These are phyloP conservation scores for Carex scoparia DNA, from an alignment of 176 grass and related monocot genomes.

Conservation along the genomic window DNA sequence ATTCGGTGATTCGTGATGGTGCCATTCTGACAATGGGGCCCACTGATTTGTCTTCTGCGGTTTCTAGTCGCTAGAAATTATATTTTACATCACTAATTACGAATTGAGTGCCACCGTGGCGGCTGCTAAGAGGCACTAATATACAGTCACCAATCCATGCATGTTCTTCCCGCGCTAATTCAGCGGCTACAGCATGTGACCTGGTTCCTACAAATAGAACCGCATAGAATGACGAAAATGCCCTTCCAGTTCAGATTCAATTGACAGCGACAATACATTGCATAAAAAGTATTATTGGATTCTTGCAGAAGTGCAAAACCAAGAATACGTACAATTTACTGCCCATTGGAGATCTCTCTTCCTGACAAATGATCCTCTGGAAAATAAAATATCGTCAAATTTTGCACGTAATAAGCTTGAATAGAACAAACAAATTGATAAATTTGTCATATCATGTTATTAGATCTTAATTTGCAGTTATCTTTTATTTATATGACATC, in stretches of 20 bases:
- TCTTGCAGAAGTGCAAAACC: not conserved
- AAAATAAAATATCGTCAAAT: not conserved
- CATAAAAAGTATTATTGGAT: not conserved
- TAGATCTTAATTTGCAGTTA: too few species aligned
- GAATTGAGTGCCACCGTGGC: not conserved
- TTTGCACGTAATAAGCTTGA: not conserved
- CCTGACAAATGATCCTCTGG: not conserved
- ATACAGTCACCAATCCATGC: not conserved
- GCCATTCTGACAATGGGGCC: not conserved
- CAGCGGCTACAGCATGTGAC: not conserved
- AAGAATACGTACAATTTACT: not conserved
- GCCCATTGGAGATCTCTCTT: not conserved
- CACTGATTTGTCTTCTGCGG: not conserved
- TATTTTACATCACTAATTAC: not conserved
- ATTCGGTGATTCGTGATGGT: not conserved
- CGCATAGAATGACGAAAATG: not conserved
- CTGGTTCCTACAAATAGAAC: not conserved
- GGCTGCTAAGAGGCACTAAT: not conserved
- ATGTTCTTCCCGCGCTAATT: slow-evolving; percentile 14
- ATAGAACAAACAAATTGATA: too few species aligned
- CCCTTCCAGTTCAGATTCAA: not conserved
- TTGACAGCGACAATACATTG: not conserved
- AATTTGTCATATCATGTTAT: too few species aligned
- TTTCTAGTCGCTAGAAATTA: not conserved
- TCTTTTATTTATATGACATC: too few species aligned